These are phyloP conservation scores for Bassia scoparia DNA, from an alignment of 148 eudicot species.

Conservation along the genomic window DNA sequence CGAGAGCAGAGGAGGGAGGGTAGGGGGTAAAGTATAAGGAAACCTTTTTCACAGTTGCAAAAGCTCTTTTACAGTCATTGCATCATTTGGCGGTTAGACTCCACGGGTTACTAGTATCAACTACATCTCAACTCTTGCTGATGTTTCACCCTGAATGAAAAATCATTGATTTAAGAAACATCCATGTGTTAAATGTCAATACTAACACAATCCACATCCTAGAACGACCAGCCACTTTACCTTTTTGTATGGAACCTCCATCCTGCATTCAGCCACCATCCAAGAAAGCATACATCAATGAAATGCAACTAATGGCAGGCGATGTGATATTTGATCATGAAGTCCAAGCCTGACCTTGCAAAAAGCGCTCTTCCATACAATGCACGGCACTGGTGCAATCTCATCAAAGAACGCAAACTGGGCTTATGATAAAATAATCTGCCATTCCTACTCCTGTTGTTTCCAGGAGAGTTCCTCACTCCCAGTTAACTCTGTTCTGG, in stretches of 20 bases:
- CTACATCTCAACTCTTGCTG: constrained; percentile 36
- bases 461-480: constrained; percentile 93
- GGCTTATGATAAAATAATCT: constrained; percentile 98
- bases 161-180: constrained; percentile 19
- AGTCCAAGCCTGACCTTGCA: constrained; percentile 92
- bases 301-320: constrained; percentile 96
- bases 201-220: neutral
- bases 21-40: no score
- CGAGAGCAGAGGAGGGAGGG: no score
- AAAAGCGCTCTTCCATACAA: constrained; percentile 98
- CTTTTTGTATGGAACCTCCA: constrained; percentile 89
- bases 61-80: constrained; percentile 89
- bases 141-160: constrained; percentile 55
- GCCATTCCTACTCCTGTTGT: constrained; percentile 99
- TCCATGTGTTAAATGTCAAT: neutral
- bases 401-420: constrained; percentile 95
- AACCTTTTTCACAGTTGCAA: constrained; percentile 77
- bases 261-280: constrained; percentile 99
- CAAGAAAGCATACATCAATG: constrained; percentile 88
- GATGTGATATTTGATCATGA: constrained; percentile 97
- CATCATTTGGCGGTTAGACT: constrained; percentile 83
- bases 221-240: constrained; percentile 10
- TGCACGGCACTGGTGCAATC: constrained; percentile 98
- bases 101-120: constrained; percentile 38
- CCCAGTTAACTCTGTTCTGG: constrained; percentile 92